These are phyloP conservation scores for Serendipita sp. DNA, from an alignment of 1,284 basidiomycete genomes.

Conservation along the genomic window DNA sequence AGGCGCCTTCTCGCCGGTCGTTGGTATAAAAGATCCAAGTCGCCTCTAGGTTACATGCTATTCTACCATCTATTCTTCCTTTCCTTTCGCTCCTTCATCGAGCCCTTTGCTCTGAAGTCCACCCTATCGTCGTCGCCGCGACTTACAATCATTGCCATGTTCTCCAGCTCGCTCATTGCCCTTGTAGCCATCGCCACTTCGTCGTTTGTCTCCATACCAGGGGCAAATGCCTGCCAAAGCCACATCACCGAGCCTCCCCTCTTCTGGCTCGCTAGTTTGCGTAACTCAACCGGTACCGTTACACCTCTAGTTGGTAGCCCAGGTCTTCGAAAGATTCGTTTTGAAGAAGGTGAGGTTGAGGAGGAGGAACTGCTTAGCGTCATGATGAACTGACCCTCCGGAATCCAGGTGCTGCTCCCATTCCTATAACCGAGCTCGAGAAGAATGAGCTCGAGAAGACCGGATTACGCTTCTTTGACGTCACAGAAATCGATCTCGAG, in stretches of 20 bases:
- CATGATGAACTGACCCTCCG: constrained; percentile 20
- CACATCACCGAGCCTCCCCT: not conserved
- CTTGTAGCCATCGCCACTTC: constrained; percentile 2
- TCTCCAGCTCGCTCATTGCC: not conserved
- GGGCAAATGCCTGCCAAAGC: not conserved
- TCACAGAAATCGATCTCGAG: constrained; percentile 5
- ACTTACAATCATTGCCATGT: not conserved
- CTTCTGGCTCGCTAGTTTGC: not conserved
- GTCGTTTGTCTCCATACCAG: not conserved
- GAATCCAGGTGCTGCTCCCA: constrained; percentile 27
- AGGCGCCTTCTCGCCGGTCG: not conserved
- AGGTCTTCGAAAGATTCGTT: constrained; percentile 4
- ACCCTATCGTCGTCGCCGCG: not conserved
- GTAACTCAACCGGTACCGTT: not conserved
- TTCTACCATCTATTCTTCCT: no score
- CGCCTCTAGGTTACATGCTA: not conserved
- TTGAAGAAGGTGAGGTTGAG: not conserved
- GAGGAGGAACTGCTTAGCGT: not conserved
- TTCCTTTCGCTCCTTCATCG: not conserved
- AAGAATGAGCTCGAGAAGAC: constrained; percentile 30
- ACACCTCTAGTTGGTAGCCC: not conserved
- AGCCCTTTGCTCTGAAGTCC: not conserved
- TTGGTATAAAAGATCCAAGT: not conserved
- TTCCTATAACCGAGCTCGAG: constrained; percentile 45
- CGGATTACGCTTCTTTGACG: constrained; percentile 11